Evolutionary conservation across 495 filamentous ascomycete species (phyloP), one percentile per base, ranked within the genome.

Genomic region (Geoglossum glabrum): DNA sequence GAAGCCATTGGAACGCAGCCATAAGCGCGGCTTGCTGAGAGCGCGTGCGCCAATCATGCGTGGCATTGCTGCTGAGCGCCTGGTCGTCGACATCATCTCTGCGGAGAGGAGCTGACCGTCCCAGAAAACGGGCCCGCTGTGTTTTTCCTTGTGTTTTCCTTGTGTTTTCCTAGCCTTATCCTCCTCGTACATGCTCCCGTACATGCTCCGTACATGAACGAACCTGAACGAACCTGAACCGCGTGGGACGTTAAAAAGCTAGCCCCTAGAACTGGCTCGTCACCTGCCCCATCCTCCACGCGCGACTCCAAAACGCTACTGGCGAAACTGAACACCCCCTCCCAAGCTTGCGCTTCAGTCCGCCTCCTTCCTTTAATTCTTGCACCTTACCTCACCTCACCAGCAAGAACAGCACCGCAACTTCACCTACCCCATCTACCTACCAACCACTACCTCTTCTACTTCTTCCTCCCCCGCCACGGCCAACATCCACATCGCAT

Each of bases 251-350:
- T 28, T 50, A 50, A 50, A 50, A n/a, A 9, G 5, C 7, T 6
- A 9, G 6, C 46, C 46, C 8, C 17, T 9, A n/a, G 5, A 25
- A 9, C 5, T n/a, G 23, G 46, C 46, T 50, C 46, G 46, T 50
- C 46, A 50, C 46, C 46, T 50, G 46, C 46, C 46, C 46, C 46
- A 50, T 50, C 46, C 46, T 50, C 46, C 46, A 50, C 46, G 46
- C 46, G 46, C 46, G 13, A 40, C 46, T 50, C 46, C 46, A 25
- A 50, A 28, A 50, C 46, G 46, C 46, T 50, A 25, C 46, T 50
- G 46, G 46, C 46, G 46, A 50, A 50, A 50, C 46, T 50, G 46
- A 25, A 25, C n/a, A 47, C 46, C 46, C 46, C 21, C 19, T 17
- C 46, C 46, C 46, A 28, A 50, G 46, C 46, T 50, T 50, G 46